These are phyloP conservation scores for Cryptococcus maquisensis DNA, from an alignment of 1,284 basidiomycete species.

Conservation along the genomic window DNA sequence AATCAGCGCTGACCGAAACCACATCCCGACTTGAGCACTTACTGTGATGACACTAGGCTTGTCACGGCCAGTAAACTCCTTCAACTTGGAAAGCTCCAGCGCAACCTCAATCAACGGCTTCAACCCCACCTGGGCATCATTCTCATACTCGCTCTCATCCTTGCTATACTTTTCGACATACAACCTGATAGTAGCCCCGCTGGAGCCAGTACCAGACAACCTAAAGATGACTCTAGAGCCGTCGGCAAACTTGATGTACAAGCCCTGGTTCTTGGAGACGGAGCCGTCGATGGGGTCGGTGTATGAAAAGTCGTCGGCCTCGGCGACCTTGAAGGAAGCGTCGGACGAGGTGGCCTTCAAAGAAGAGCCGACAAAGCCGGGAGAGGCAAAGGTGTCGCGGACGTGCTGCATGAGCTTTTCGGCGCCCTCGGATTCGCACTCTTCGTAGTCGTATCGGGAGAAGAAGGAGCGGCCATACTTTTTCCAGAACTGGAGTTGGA, in stretches of 20 bases:
- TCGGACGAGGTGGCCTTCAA: conserved; percentile 64
- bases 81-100: conserved; percentile 73
- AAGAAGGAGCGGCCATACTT: conserved; percentile 97
- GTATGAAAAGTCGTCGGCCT: conserved; percentile 86
- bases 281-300: conserved; percentile 95
- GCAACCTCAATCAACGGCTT: conserved; percentile 95
- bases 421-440: conserved; percentile 87
- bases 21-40: conserved; percentile 40
- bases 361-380: conserved; percentile 63
- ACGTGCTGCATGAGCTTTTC: conserved; percentile 77
- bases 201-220: conserved; percentile 89
- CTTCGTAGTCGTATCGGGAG: conserved; percentile 98
- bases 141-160: conserved; percentile 66
- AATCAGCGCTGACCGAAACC: neutral
- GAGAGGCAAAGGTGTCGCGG: conserved; percentile 64
- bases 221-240: conserved; percentile 93
- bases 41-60: conserved; percentile 96
- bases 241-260: conserved; percentile 86
- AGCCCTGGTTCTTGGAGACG: conserved; percentile 91
- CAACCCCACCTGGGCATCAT: conserved; percentile 80
- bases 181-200: conserved; percentile 89
- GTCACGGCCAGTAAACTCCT: conserved; percentile 77
- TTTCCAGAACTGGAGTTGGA: conserved; percentile 80
- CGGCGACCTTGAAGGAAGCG: conserved; percentile 72
- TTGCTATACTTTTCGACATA: conserved; percentile 92